Conservation (phyloP, 352 stramenopile genomes). For the Phytophthora podocarpi region DNA sequence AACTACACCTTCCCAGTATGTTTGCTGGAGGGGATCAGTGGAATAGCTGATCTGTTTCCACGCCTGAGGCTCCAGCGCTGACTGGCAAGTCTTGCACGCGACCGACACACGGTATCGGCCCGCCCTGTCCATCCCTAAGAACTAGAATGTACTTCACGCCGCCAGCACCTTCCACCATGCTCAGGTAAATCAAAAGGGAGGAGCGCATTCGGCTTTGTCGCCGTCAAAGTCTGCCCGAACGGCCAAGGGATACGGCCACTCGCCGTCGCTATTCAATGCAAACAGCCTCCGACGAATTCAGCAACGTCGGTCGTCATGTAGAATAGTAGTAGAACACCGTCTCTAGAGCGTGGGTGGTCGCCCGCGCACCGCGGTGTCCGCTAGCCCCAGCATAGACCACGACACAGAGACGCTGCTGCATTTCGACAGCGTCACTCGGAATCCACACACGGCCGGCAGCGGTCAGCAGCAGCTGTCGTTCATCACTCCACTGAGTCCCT, state of each 20-base stretch:
- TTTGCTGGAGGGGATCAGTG: too few species aligned
- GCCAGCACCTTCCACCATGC: background rate
- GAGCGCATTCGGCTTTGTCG: constrained; percentile 38
- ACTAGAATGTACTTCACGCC: constrained; percentile 28
- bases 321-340: constrained; percentile 16
- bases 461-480: background rate
- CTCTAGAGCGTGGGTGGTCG: background rate
- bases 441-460: background rate
- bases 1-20: too few species aligned
- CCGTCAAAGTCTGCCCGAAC: constrained; percentile 21
- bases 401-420: constrained; percentile 29
- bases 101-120: too few species aligned
- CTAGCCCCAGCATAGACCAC: constrained; percentile 24
- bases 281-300: constrained; percentile 14
- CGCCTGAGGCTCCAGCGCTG: too few species aligned
- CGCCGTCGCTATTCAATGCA: constrained; percentile 15
- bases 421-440: background rate
- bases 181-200: constrained; percentile 43
- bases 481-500: background rate
- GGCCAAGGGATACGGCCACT: constrained; percentile 3
- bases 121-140: constrained; percentile 38
- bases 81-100: too few species aligned
- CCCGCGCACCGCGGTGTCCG: constrained; percentile 19
- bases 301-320: constrained; percentile 9
- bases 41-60: too few species aligned